phyloP scores from a whole-genome alignment of 805 yeast species.

The Isabelozyma pseudorhagii region DNA sequence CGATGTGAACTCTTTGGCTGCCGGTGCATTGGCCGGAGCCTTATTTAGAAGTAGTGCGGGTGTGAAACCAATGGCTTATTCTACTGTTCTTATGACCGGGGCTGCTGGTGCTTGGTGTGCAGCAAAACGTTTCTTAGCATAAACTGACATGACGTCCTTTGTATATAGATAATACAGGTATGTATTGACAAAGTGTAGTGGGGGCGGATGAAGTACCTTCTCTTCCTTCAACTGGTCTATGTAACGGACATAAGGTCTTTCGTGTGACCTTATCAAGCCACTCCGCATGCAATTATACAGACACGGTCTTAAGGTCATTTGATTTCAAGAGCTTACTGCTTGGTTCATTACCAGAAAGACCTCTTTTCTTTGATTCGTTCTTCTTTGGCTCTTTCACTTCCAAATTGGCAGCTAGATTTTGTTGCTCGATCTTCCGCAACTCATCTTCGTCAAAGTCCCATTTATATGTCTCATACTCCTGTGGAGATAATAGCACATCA shows the following conservation, averaged over 20 bases:
- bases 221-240: too few relatives aligned
- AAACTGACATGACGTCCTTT: not conserved
- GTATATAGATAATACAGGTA: not conserved
- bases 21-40: conserved; percentile 94
- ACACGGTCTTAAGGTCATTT: not conserved
- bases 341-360: not conserved
- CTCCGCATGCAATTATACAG: not conserved
- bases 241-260: too few relatives aligned
- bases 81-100: conserved; percentile 80
- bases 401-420: not conserved
- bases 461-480: not conserved
- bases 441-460: not conserved
- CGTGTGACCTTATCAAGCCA: too few relatives aligned
- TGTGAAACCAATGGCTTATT: conserved; percentile 79
- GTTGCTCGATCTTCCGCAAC: not conserved
- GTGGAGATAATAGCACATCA: conserved; percentile 17
- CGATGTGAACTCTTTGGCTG: conserved; percentile 72
- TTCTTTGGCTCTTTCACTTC: not conserved
- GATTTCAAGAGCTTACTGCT: not conserved
- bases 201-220: too few relatives aligned
- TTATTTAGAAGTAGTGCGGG: conserved; percentile 85
- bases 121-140: conserved; percentile 45
- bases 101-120: conserved; percentile 95
- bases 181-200: too few relatives aligned
- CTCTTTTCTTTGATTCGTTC: not conserved